Evolutionary conservation across 2,329 filamentous ascomycete genomes (phyloP), one percentile per base, ranked within the genome.

Genomic region (Epichloe sylvatica): DNA sequence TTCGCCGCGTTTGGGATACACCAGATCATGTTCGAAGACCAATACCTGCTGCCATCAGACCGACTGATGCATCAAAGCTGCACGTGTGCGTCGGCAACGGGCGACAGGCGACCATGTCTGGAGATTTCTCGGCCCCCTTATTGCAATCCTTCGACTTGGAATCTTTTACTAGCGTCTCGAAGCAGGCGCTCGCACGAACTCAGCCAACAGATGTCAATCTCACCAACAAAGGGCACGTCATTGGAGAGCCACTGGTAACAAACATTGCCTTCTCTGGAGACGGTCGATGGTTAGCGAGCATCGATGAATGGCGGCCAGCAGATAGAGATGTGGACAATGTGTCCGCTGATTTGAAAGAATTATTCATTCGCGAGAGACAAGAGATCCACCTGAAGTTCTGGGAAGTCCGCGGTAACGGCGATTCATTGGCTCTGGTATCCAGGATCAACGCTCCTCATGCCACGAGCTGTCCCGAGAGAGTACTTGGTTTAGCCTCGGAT

Each of bases 351-450:
- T 57, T 59, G 52, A 64, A 60, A 53, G 70, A 67, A 55, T 73
- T 68, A 47, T 73, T 78, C 50, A 65, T 70, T 33, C 67, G 68
- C 34, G 73, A 75, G 53, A 74, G 71, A 53, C 75, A 76, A 41
- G 91, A 97, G 62, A 78, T 89, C 0, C 86, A 85, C 59, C 72
- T 98, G 46, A 96, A 95, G 62, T 92, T 98, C 63, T 98, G 92
- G 92, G 69, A 81, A 64, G 66, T 85, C 67, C 79, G 78, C 67
- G 61, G 71, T 59, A 60, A 72, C 59, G 61, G 72, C 60, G 61
- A 77, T 60, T 60, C 70, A 57, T 87, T 92, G 74, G 81, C 86
- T 53, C 72, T 98, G 11, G 81, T 87, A 47, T 85, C 89, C 2
- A 80, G 91, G 52, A 80, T 97, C 49, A 89, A 95, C 62, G 77